A percentile compares a stretch with the other conserved stretches of the same genome.
These are phyloP conservation scores for Linum trigynum DNA, from an alignment of 345 rosid genomes.

Conservation along the genomic window DNA sequence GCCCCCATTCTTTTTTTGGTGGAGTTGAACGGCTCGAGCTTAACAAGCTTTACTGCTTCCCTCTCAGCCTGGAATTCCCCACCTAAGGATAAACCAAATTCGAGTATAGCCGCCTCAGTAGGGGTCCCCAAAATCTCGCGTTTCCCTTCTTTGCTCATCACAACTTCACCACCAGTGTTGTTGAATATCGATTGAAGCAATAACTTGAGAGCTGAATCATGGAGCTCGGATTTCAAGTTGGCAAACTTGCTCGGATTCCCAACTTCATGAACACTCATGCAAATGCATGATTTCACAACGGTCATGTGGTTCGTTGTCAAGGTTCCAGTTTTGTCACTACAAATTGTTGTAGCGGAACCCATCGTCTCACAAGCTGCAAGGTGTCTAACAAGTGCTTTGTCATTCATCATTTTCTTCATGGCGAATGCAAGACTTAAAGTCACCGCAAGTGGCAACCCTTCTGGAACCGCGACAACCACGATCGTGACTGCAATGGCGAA, in stretches of 20 bases:
- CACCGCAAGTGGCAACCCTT: slow-evolving; percentile 90
- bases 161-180: slow-evolving; percentile 88
- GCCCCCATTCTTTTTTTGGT: slow-evolving; percentile 91
- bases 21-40: slow-evolving; percentile 91
- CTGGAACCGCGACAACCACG: slow-evolving; percentile 95
- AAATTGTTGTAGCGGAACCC: slow-evolving; percentile 90
- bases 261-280: slow-evolving; percentile 53
- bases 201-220: slow-evolving; percentile 43
- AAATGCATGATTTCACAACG: slow-evolving; percentile 78
- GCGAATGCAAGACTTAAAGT: slow-evolving; percentile 96
- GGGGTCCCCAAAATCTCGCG: slow-evolving; percentile 77
- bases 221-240: slow-evolving; percentile 43
- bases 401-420: slow-evolving; percentile 99
- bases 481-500: slow-evolving; percentile 90
- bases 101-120: slow-evolving; percentile 77
- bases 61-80: slow-evolving; percentile 65
- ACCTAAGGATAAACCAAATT: slow-evolving; percentile 71
- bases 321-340: slow-evolving; percentile 93
- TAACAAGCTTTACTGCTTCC: slow-evolving; percentile 41
- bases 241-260: slow-evolving; percentile 28
- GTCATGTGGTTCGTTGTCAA: slow-evolving; percentile 91
- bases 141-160: slow-evolving; percentile 54
- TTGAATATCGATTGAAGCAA: slow-evolving; percentile 72
- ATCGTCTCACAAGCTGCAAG: slow-evolving; percentile 94
- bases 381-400: slow-evolving; percentile 85